A percentile compares a stretch with the other conserved stretches of the same genome.
phyloP scores from a whole-genome alignment of 176 grass and related monocot genomes.

The Zizania latifolia region DNA sequence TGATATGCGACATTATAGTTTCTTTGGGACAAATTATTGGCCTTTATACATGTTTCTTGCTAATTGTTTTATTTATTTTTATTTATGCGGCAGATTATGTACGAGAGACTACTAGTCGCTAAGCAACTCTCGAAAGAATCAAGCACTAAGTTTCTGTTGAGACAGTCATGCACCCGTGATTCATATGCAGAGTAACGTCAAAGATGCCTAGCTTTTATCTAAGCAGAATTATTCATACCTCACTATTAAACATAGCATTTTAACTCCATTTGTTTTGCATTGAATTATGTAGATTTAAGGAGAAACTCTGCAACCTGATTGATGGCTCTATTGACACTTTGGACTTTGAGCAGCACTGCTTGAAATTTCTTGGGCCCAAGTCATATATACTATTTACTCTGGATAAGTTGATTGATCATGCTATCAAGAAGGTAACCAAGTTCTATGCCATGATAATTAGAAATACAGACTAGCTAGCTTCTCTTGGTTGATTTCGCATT shows the following conservation, averaged over 20 bases:
- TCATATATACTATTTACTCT: slow-evolving; percentile 49
- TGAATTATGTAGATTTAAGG: slow-evolving; percentile 34
- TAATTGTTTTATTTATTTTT: background rate
- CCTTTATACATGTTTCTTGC: background rate
- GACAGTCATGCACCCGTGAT: too few relatives aligned
- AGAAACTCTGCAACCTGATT: slow-evolving; percentile 24
- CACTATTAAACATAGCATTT: background rate
- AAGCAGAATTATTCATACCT: background rate
- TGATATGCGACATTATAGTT: background rate
- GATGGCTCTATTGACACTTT: slow-evolving; percentile 9
- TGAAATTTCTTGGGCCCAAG: slow-evolving; percentile 28
- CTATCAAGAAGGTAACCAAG: slow-evolving; percentile 42
- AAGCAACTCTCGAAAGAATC: background rate
- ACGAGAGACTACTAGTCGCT: slow-evolving; percentile 31
- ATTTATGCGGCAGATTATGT: slow-evolving; percentile 28
- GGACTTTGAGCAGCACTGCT: slow-evolving; percentile 37
- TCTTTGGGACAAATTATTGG: background rate
- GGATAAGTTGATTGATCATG: slow-evolving; percentile 21
- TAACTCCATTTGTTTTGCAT: background rate
- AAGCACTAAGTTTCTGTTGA: too few relatives aligned
- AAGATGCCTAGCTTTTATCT: slow-evolving; percentile 4
- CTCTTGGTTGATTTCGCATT: background rate
- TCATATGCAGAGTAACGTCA: slow-evolving; percentile 39
- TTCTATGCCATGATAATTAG: background rate
- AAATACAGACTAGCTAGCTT: background rate